Base-by-base conservation (phyloP, 1,139 yeast species). In the Saccharomyces hybrid region DNA sequence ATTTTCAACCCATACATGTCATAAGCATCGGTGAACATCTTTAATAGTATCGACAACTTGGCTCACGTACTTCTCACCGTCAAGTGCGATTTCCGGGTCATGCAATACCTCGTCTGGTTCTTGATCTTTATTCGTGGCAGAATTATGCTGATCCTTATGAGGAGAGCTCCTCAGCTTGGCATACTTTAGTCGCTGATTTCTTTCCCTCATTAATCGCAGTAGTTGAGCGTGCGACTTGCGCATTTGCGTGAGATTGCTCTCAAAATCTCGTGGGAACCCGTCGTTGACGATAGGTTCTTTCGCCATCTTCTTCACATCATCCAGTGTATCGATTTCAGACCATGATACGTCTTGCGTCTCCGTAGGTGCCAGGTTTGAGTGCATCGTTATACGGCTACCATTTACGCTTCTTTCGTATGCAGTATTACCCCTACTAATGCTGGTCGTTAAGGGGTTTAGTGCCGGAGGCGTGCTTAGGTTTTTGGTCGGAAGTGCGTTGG, bases 311-410 rank as follows among this genome's bases (percentile, higher is more conserved):
- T 80, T 80, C 3, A 90, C 95, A 61, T 88, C 96, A 61, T 88
- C 93, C 57, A 91, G 75, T 1, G 88, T 88, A 64, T 88, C 96
- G 50, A 90, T 84, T 64, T 89, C 95, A 2, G 95, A 84, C 96
- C 96, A 90, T 52, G 88, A 73, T 62, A 81, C 78, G 69, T 88
- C 96, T 73, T 84, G 89, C 13, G 48, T 13, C 46, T 28, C 19
- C 13, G 16, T 23, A 7, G 47, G 29, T 7, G 48, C 27, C 14
- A 8, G 27, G 14, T 49, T 32, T 5, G 27, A 23, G 16, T 34
- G 23, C 16, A 25, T 26, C 3, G 44, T 38, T 19, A 19, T 19
- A 16, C 44, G n/a, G 25, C 44, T 38, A 6, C 25, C 44, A 11
- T 38, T 38, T 11, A 38, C 44, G 25, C 44, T 34, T 34, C 42